Base-by-base conservation (phyloP, 768 basidiomycete genomes). In the Lactarius vividus region DNA sequence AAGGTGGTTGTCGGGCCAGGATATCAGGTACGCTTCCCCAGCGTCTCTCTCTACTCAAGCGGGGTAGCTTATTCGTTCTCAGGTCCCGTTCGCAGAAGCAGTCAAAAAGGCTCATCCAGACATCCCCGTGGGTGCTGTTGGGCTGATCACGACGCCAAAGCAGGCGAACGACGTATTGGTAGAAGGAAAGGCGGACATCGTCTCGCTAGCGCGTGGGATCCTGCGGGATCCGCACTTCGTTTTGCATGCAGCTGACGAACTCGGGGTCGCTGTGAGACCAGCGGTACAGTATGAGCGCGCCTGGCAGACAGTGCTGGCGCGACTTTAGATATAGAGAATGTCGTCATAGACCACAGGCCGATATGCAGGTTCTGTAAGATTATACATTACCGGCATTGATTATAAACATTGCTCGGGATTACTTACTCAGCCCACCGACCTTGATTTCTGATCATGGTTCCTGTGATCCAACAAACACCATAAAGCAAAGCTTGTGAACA, bases 281-380 rank as follows among this genome's bases (percentile, higher is more conserved):
- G 87, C 91, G 0, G 85, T 84, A 58, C 89, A 93, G 72, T 91
- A 89, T 72, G 86, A 88, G 73, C 76, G 86, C 20, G 86, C 79
- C 1, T 89, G 82, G 83, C 68, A 72, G 42, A 65, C 74, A 31
- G 76, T 82, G 77, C 62, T 81, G 59, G 74, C 73, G 10, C 71
- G 71, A 9, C 60, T 23, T 20, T 64, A 69, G 62, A 8, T 49
- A 26, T 2, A 11, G 23, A 26, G 46, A 61, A 35, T 18, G 31
- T 39, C 57, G 11, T 29, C 13, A 23, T 60, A 29, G 58, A 39
- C n/a, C 33, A 28, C 15, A 18, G 15, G 18, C 42, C 20, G 18
- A 42, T 20, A 42, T 20, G 8, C 42, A 20, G 18, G 42, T 20
- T 40, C 40, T 40, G 40, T 40, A 4, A 37, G 35, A 37, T 37